Percentiles rank a stretch among this genome's conserved stretches.
Conservation (phyloP, 441 rosid species). For the Codiaeum variegatum region DNA sequence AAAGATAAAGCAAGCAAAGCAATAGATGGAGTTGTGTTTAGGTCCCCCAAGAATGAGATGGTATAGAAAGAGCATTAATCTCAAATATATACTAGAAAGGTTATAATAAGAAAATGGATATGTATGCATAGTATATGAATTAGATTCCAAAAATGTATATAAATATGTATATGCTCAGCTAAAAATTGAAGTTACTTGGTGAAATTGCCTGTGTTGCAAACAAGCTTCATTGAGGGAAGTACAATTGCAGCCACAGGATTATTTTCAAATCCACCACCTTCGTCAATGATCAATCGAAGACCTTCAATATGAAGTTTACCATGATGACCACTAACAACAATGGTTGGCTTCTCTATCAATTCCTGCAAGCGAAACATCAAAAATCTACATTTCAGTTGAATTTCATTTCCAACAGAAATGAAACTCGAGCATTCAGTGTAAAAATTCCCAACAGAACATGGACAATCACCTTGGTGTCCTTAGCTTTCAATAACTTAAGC, state of each 20-base stretch:
- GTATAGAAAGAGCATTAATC: not conserved
- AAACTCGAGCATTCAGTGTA: not conserved
- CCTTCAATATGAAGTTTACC: constrained; percentile 76
- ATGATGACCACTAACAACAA: constrained; percentile 81
- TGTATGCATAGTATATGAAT: not conserved
- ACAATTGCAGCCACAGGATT: constrained; percentile 65
- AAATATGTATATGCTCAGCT: not conserved
- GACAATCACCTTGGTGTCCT: constrained; percentile 48
- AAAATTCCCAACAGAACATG: not conserved
- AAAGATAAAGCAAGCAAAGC: not conserved
- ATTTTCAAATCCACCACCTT: constrained; percentile 63
- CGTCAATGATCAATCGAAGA: constrained; percentile 72
- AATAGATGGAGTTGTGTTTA: no score
- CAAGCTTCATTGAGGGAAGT: constrained; percentile 21
- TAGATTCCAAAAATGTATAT: not conserved
- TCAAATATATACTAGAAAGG: not conserved
- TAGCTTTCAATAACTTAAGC: constrained; percentile 50
- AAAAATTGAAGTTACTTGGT: not conserved
- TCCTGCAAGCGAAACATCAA: constrained; percentile 33
- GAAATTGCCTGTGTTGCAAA: constrained; percentile 20
- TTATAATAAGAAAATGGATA: not conserved
- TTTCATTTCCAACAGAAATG: not conserved
- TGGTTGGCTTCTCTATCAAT: constrained; percentile 39
- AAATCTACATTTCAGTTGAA: constrained; percentile 9
- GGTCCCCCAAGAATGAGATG: no score